phyloP scores from a whole-genome alignment of 148 eudicot genomes.

The Nepenthes gracilis region DNA sequence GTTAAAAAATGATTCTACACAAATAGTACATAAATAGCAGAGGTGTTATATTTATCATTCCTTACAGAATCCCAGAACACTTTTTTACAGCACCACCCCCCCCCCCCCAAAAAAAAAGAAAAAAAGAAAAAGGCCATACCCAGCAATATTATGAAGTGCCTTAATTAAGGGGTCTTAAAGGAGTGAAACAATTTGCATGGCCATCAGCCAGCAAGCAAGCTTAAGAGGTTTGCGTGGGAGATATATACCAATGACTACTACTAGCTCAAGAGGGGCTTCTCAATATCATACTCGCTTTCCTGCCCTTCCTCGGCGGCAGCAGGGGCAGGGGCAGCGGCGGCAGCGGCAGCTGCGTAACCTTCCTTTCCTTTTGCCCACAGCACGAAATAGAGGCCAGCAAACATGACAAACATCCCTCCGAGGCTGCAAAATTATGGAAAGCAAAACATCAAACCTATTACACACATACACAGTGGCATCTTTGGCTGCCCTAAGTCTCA shows the following conservation, averaged over 20 bases:
- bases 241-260: neutral
- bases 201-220: neutral
- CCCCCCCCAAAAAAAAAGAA: no score
- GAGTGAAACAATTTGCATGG: no score
- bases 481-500: no score
- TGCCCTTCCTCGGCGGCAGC: neutral
- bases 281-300: constrained; percentile 9
- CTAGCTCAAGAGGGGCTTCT: constrained; percentile 21
- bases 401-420: constrained; percentile 60
- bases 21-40: no score
- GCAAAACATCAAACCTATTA: no score
- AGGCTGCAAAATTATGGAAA: constrained; percentile 22
- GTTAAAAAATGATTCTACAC: no score
- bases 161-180: no score
- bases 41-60: no score
- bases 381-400: constrained; percentile 59
- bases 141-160: neutral
- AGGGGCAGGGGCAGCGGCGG: no score
- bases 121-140: neutral
- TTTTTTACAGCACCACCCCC: no score
- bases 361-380: constrained; percentile 76
- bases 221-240: neutral
- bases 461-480: no score
- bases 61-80: no score
- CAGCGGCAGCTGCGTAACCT: constrained; percentile 5